Evolutionary conservation across 768 basidiomycete genomes (phyloP).

Genomic region (Agaricus subrufescens): DNA sequence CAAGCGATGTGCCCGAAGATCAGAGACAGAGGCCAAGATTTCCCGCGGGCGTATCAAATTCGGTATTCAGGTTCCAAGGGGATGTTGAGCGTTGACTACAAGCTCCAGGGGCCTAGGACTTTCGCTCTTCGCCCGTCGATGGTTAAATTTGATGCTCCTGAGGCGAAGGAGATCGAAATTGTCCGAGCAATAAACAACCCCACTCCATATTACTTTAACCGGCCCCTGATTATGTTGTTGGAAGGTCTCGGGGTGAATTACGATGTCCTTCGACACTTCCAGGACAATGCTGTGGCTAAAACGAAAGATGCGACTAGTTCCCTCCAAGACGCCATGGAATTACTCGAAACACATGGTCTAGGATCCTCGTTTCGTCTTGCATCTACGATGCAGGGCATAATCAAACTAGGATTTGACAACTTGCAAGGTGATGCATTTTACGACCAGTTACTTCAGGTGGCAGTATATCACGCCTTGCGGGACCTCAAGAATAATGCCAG

Average conservation of each 20-base stretch:
- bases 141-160: conserved; percentile 57
- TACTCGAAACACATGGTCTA: conserved; percentile 53
- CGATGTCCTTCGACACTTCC: conserved; percentile 45
- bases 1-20: conserved; percentile 26
- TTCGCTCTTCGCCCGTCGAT: conserved; percentile 54
- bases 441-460: conserved; percentile 44
- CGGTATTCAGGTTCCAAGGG: conserved; percentile 63
- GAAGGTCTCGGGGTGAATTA: conserved; percentile 54
- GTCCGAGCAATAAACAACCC: conserved; percentile 59
- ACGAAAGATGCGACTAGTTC: conserved; percentile 37
- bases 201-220: conserved; percentile 49
- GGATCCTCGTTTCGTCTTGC: conserved; percentile 51
- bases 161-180: conserved; percentile 50
- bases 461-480: conserved; percentile 55
- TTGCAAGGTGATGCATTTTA: conserved; percentile 40
- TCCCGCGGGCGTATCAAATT: conserved; percentile 52
- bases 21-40: conserved; percentile 20
- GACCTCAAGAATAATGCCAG: conserved; percentile 59
- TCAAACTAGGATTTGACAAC: conserved; percentile 38
- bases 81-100: conserved; percentile 52
- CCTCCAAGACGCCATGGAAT: conserved; percentile 35
- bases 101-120: conserved; percentile 33
- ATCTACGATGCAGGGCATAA: conserved; percentile 42
- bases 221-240: conserved; percentile 62
- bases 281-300: conserved; percentile 44